A percentile compares a stretch with the other conserved stretches of the same genome.
phyloP scores from a whole-genome alignment of 768 basidiomycete species.

The Cyclocybe aegerita region DNA sequence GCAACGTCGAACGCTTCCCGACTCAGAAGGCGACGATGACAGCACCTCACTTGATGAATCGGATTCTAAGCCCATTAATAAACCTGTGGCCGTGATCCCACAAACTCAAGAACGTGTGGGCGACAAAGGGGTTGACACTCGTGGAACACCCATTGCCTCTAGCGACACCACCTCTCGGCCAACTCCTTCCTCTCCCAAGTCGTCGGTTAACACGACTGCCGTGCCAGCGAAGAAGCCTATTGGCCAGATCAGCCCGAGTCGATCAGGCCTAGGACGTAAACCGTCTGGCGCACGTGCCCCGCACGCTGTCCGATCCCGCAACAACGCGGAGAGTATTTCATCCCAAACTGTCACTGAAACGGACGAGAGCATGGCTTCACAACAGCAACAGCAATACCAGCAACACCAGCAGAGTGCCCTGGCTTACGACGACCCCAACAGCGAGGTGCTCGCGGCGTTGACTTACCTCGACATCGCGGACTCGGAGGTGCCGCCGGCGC shows the following conservation, averaged over 20 bases:
- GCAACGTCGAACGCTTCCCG: conserved; percentile 5
- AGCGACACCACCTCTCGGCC: conserved; percentile 21
- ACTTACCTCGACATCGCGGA: conserved; percentile 67
- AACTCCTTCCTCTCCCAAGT: conserved; percentile 7
- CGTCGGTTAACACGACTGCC: conserved; percentile 9
- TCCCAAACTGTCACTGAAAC: conserved; percentile 25
- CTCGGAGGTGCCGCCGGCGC: conserved; percentile 31
- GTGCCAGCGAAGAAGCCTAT: conserved; percentile 11
- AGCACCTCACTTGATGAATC: conserved; percentile 16
- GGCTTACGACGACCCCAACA: conserved; percentile 34
- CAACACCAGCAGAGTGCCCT: conserved; percentile 12
- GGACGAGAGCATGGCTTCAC: conserved; percentile 14
- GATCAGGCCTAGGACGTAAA: conserved; percentile 59
- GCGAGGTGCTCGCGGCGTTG: conserved; percentile 77
- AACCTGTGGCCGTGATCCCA: not conserved
- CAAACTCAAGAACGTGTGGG: not conserved
- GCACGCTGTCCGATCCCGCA: conserved; percentile 41
- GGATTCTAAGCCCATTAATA: conserved; percentile 12
- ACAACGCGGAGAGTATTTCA: conserved; percentile 39
- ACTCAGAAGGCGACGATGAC: conserved; percentile 36
- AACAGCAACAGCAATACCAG: conserved; percentile 9
- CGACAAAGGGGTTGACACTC: conserved; percentile 9
- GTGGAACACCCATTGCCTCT: conserved; percentile 39
- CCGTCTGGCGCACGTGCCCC: conserved; percentile 84
- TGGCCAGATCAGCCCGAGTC: conserved; percentile 34